These are phyloP conservation scores for Alternaria panax DNA, from an alignment of 2,329 filamentous ascomycete genomes.

Conservation along the genomic window DNA sequence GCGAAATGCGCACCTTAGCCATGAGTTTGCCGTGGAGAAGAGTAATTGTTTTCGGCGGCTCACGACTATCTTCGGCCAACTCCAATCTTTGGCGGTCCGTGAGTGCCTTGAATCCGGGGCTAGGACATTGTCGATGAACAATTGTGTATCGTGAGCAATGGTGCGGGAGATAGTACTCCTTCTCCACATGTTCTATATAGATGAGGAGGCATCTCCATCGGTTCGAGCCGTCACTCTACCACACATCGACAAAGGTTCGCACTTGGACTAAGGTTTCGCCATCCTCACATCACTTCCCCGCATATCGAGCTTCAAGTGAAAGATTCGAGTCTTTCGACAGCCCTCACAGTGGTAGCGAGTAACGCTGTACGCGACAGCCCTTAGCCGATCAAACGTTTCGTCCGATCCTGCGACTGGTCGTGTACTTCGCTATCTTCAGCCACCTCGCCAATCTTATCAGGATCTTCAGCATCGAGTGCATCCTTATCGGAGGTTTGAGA, in stretches of 20 bases:
- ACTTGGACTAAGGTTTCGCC: neutral
- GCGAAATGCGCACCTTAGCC: conserved; percentile 25
- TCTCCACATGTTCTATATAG: conserved; percentile 25
- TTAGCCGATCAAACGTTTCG: conserved; percentile 3
- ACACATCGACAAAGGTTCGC: conserved; percentile 12
- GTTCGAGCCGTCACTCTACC: conserved; percentile 10
- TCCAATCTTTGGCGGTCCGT: neutral
- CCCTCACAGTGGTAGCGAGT: conserved; percentile 16
- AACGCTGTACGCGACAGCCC: conserved; percentile 17
- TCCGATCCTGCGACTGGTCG: conserved; percentile 12
- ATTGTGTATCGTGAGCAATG: conserved; percentile 42
- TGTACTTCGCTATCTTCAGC: conserved; percentile 25
- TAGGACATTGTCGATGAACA: conserved; percentile 28
- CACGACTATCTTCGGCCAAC: conserved; percentile 38
- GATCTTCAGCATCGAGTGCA: conserved; percentile 8
- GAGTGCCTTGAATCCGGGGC: conserved; percentile 24
- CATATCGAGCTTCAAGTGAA: conserved; percentile 19
- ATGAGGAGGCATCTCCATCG: neutral
- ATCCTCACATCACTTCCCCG: conserved; percentile 29
- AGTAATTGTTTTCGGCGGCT: conserved; percentile 31
- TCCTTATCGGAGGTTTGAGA: conserved; percentile 22
- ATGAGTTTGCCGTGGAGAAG: conserved; percentile 34
- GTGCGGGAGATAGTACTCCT: conserved; percentile 33
- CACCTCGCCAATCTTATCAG: conserved; percentile 29
- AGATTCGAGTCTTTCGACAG: conserved; percentile 23